Percentiles rank a stretch among this genome's conserved stretches.
Conservation (phyloP, 2,329 filamentous ascomycete species). For the Colletotrichum theobromicola region DNA sequence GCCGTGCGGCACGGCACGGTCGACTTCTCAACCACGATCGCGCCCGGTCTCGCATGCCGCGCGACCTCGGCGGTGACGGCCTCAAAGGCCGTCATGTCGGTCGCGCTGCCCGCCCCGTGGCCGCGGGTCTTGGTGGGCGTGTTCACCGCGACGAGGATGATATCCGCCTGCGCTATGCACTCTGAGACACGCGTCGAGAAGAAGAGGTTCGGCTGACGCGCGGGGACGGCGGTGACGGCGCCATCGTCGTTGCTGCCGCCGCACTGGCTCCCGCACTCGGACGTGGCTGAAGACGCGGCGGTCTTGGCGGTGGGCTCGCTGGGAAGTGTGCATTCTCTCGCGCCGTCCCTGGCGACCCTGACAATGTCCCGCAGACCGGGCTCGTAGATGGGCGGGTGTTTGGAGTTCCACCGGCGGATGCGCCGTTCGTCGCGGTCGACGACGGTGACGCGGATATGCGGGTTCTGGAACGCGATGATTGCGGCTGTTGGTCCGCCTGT, state of each 20-base stretch:
- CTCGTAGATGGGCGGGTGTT: conserved; percentile 77
- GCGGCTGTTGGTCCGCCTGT: conserved; percentile 76
- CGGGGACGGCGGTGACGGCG: conserved; percentile 40
- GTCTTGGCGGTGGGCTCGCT: conserved; percentile 32
- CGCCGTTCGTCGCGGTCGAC: conserved; percentile 71
- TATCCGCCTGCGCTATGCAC: conserved; percentile 69
- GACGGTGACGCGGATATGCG: conserved; percentile 73
- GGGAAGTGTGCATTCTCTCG: conserved; percentile 44
- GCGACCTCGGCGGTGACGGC: conserved; percentile 72
- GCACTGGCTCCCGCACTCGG: conserved; percentile 35
- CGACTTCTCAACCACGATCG: conserved; percentile 82
- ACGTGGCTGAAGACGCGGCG: conserved; percentile 34
- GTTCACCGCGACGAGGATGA: conserved; percentile 79
- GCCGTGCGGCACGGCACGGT: conserved; percentile 81
- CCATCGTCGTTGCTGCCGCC: conserved; percentile 25
- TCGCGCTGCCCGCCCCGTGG: conserved; percentile 71
- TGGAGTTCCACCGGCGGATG: conserved; percentile 76
- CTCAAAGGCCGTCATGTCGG: conserved; percentile 76
- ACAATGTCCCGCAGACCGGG: conserved; percentile 73
- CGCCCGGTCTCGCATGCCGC: conserved; percentile 66
- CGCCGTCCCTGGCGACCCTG: conserved; percentile 64
- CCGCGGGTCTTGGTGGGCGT: conserved; percentile 78
- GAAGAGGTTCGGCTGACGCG: conserved; percentile 69
- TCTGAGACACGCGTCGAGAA: conserved; percentile 73
- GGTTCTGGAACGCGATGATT: conserved; percentile 76